These are phyloP conservation scores for Singerocomus inundabilis DNA, from an alignment of 1,284 basidiomycete species.

Conservation along the genomic window DNA sequence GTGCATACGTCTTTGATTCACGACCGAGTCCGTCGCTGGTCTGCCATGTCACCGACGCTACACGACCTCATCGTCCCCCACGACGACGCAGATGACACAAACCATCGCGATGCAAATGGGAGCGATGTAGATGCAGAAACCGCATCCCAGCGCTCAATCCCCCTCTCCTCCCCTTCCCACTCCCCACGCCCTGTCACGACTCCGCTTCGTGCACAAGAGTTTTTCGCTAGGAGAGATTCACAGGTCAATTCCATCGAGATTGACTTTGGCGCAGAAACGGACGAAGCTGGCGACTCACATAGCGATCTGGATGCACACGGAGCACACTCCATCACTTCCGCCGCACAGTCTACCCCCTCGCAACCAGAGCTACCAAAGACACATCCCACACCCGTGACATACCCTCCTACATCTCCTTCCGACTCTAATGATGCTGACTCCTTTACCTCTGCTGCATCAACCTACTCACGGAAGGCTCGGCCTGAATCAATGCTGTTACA, in stretches of 20 bases:
- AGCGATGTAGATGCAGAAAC: slow-evolving; percentile 62
- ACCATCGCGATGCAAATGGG: slow-evolving; percentile 14
- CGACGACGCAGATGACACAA: slow-evolving; percentile 5
- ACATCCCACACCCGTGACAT: slow-evolving; percentile 40
- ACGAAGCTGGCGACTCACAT: slow-evolving; percentile 48
- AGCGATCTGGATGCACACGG: slow-evolving; percentile 29
- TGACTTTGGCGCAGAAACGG: slow-evolving; percentile 50
- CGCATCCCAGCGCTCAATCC: slow-evolving; percentile 76
- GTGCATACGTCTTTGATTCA: slow-evolving; percentile 3
- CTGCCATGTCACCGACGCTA: slow-evolving; percentile 20
- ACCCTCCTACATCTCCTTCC: slow-evolving; percentile 54
- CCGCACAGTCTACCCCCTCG: slow-evolving; percentile 41
- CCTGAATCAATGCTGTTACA: slow-evolving; percentile 72
- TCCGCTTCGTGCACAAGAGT: slow-evolving; percentile 36
- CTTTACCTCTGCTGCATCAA: slow-evolving; percentile 60
- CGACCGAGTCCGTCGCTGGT: not conserved
- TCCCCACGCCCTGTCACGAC: slow-evolving; percentile 41
- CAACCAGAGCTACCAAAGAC: slow-evolving; percentile 38
- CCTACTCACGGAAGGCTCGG: slow-evolving; percentile 68
- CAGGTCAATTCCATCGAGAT: slow-evolving; percentile 50
- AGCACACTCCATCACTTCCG: slow-evolving; percentile 52
- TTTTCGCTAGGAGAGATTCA: slow-evolving; percentile 44
- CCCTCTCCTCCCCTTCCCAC: slow-evolving; percentile 60
- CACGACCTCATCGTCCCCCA: slow-evolving; percentile 5
- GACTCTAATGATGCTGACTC: slow-evolving; percentile 54